phyloP scores from a whole-genome alignment of 345 rosid genomes.

The Raphanus raphanistrum region DNA sequence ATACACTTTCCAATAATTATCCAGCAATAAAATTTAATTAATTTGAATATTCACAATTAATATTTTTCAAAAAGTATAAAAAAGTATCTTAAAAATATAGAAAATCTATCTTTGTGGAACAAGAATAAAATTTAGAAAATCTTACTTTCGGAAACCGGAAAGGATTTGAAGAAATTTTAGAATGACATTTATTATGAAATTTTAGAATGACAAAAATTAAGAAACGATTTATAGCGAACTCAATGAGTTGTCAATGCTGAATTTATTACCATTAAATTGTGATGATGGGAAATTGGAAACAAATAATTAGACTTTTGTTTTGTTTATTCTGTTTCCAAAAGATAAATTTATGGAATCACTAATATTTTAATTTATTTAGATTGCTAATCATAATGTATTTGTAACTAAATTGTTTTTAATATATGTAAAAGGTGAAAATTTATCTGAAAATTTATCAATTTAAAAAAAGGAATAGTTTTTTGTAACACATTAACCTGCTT shows the following conservation, averaged over 20 bases:
- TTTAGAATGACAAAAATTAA: too few relatives aligned
- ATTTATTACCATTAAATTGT: background rate
- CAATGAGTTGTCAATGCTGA: conserved; percentile 7
- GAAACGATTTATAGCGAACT: too few relatives aligned
- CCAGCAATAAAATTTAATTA: too few relatives aligned
- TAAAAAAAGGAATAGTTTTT: background rate
- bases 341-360: background rate
- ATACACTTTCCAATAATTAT: too few relatives aligned
- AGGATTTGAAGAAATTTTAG: too few relatives aligned
- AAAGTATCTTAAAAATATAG: too few relatives aligned
- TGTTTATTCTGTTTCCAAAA: background rate
- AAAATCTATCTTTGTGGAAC: too few relatives aligned
- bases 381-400: background rate
- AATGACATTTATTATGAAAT: too few relatives aligned
- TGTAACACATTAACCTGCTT: background rate
- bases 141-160: too few relatives aligned
- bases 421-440: background rate
- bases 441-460: background rate
- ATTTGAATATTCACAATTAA: too few relatives aligned
- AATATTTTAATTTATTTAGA: background rate
- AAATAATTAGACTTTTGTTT: background rate
- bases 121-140: too few relatives aligned
- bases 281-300: background rate
- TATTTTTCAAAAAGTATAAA: too few relatives aligned
- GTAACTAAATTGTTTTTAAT: background rate